Evolutionary conservation across 805 yeast species (phyloP), one percentile per base, ranked within the genome.

Genomic region (Pichia scutulata): DNA sequence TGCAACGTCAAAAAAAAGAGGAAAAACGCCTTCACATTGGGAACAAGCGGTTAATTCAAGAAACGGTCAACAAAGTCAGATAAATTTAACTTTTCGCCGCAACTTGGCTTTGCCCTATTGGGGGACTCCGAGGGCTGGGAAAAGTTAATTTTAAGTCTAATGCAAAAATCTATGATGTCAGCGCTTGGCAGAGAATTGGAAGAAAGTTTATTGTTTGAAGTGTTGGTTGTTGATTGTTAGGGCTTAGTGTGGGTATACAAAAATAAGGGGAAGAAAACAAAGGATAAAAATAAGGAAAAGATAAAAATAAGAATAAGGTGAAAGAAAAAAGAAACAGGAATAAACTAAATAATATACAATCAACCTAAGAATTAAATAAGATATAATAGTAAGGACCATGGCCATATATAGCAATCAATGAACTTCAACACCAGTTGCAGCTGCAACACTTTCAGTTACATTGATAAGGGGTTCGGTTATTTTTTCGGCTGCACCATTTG

Each of bases 401-500:
- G 12, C 9, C 12, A 36, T 13, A 44, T 16, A 23, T 16, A 9
- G 13, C 10, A 21, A 22, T 30, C 26, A 54, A 46, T 57, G 81
- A 59, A 70, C 76, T 3, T 55, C 54, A 37, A 55, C 57, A 19
- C 58, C 58, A 12, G 57, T 54, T 12, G 57, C 46, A 21, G 47
- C 25, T 28, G 45, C 39, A 3, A 46, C 36, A 16, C 46, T 41
- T 16, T 36, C 51, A 22, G 41, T 49, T 3, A 33, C 18, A 13
- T 42, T 44, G 4, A 41, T 51, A 14, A 47, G n/a, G 1, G 41
- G 26, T 9, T 41, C 26, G 16, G 22, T 23, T 5, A 28, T 43
- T 7, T 22, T 21, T 6, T 14, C 41, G 4, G 21, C 14, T 12
- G 39, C 25, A 10, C 7, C 44, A 6, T 25, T 26, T n/a, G 25